Conservation (phyloP, 1,284 basidiomycete genomes). For the Cutaneotrichosporon daszewskae region DNA sequence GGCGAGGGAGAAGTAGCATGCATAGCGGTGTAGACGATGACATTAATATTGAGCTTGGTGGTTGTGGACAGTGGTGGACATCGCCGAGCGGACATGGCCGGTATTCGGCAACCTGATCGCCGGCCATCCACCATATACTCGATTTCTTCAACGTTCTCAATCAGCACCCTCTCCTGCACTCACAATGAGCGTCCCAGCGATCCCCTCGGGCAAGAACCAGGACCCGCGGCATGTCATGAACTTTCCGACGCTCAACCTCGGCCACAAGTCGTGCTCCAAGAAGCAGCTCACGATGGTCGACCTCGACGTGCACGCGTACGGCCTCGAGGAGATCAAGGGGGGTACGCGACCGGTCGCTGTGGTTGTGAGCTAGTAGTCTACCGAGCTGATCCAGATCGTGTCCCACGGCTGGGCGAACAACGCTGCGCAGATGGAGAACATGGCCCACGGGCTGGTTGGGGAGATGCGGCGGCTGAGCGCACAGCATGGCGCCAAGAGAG, state of each 20-base stretch:
- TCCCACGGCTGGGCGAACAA: constrained; percentile 19
- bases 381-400: constrained; percentile 5
- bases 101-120: too few species aligned
- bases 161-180: too few species aligned
- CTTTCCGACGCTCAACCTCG: constrained; percentile 28
- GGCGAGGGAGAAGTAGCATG: too few species aligned
- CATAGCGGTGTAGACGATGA: too few species aligned
- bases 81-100: too few species aligned
- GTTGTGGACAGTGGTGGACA: too few species aligned
- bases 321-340: constrained; percentile 33
- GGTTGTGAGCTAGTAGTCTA: constrained; percentile 22
- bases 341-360: constrained; percentile 25
- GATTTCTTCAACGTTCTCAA: too few species aligned
- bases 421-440: constrained; percentile 26
- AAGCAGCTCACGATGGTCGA: constrained; percentile 26
- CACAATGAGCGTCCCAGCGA: constrained; percentile 10
- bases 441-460: constrained; percentile 36
- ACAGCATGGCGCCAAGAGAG: constrained; percentile 19
- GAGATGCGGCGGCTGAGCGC: constrained; percentile 14
- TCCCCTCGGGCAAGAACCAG: constrained; percentile 17
- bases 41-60: too few species aligned
- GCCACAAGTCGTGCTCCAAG: constrained; percentile 15
- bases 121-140: too few species aligned
- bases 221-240: constrained; percentile 21
- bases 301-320: constrained; percentile 32